These are phyloP conservation scores for Xylaria sp. DNA, from an alignment of 2,329 filamentous ascomycete species.

Conservation along the genomic window DNA sequence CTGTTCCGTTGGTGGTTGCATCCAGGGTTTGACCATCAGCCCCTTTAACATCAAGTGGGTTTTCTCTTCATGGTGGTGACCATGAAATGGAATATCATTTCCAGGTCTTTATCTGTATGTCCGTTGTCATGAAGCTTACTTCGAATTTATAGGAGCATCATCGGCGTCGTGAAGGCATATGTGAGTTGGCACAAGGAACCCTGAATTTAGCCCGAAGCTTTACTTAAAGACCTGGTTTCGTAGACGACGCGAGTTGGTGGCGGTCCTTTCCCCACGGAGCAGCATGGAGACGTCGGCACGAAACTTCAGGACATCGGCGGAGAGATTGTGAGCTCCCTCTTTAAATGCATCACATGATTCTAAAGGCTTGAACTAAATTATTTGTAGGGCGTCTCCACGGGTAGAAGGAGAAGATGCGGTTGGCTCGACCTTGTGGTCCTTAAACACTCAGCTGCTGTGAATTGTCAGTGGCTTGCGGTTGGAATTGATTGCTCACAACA, in stretches of 20 bases:
- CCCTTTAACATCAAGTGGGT: conserved; percentile 63
- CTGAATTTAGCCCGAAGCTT: not conserved
- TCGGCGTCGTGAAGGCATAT: conserved; percentile 69
- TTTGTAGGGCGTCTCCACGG: conserved; percentile 55
- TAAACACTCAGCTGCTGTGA: conserved; percentile 38
- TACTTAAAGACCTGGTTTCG: conserved; percentile 2
- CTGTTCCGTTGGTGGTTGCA: conserved; percentile 64
- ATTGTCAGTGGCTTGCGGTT: conserved; percentile 25
- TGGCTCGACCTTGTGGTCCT: conserved; percentile 41
- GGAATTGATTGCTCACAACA: too few relatives aligned
- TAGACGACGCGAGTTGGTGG: conserved; percentile 67
- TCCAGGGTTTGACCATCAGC: conserved; percentile 64
- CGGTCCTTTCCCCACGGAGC: conserved; percentile 70
- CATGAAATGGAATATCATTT: not conserved
- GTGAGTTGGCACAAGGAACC: conserved; percentile 18
- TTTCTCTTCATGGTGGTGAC: too few relatives aligned
- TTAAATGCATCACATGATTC: not conserved
- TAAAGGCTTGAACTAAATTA: conserved; percentile 6
- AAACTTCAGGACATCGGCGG: conserved; percentile 52
- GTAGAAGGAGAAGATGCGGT: conserved; percentile 50
- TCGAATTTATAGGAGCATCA: conserved; percentile 45
- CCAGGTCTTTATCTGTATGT: not conserved
- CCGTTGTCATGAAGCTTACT: conserved; percentile 17
- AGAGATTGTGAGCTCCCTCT: conserved; percentile 41
- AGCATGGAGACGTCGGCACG: conserved; percentile 48